These are phyloP conservation scores for Heterobasidion annosum DNA, from an alignment of 1,284 basidiomycete genomes.

Conservation along the genomic window DNA sequence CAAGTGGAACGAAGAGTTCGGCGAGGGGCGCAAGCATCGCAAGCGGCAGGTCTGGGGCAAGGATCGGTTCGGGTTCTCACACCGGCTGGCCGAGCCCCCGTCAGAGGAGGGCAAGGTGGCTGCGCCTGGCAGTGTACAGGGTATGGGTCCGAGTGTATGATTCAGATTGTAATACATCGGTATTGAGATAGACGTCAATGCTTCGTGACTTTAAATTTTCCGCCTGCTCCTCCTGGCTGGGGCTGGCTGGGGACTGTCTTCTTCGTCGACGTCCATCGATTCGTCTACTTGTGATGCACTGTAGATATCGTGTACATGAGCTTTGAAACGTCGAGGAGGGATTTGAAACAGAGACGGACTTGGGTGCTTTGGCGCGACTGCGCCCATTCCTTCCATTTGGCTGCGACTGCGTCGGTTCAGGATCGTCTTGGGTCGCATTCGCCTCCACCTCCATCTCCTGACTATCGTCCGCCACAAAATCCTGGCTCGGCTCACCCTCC, in stretches of 20 bases:
- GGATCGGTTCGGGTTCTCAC: slow-evolving; percentile 64
- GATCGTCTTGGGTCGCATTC: neutral
- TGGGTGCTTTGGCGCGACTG: slow-evolving; percentile 11
- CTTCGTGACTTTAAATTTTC: slow-evolving; percentile 2
- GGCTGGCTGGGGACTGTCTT: slow-evolving; percentile 22
- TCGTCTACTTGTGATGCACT: slow-evolving; percentile 12
- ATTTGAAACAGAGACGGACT: neutral
- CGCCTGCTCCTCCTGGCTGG: slow-evolving; percentile 14
- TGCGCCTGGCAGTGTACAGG: slow-evolving; percentile 6
- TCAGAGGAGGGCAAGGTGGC: slow-evolving; percentile 35
- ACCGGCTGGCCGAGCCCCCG: slow-evolving; percentile 21
- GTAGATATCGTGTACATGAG: neutral
- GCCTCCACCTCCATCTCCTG: slow-evolving; percentile 13
- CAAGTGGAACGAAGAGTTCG: slow-evolving; percentile 91
- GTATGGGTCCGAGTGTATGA: slow-evolving; percentile 3
- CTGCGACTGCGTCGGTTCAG: slow-evolving; percentile 18
- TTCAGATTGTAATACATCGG: slow-evolving; percentile 5
- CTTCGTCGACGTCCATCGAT: slow-evolving; percentile 24
- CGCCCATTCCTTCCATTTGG: slow-evolving; percentile 6
- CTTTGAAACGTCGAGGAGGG: neutral
- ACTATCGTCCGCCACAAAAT: slow-evolving; percentile 23
- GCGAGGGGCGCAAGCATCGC: slow-evolving; percentile 62
- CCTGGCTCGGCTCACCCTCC: slow-evolving; percentile 35
- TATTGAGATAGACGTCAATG: too few species aligned
- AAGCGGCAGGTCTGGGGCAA: slow-evolving; percentile 66